These are phyloP conservation scores for Brasilioporus rufonigricans DNA, from an alignment of 768 basidiomycete genomes.

Conservation along the genomic window DNA sequence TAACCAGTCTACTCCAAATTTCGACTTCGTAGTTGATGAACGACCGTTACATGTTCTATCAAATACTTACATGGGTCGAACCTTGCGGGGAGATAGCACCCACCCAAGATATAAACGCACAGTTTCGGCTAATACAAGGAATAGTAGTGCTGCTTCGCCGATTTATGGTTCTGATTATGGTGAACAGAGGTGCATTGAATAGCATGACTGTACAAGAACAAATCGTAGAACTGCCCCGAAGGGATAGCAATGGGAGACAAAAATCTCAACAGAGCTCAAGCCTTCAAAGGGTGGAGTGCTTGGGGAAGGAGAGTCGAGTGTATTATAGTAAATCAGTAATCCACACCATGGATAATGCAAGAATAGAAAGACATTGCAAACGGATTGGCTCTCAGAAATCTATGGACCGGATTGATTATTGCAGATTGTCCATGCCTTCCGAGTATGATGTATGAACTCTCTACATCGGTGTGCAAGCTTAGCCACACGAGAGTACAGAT, in stretches of 20 bases:
- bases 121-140: background rate
- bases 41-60: no score
- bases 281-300: background rate
- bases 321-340: constrained; percentile 14
- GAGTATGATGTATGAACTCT: constrained; percentile 15
- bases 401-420: constrained; percentile 17
- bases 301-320: constrained; percentile 6
- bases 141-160: background rate
- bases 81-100: no score
- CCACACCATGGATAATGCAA: background rate
- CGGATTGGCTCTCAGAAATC: constrained; percentile 21
- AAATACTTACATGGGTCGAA: no score
- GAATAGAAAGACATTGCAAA: constrained; percentile 14
- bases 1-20: no score
- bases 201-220: constrained; percentile 5
- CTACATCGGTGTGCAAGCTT: constrained; percentile 10
- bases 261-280: background rate
- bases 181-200: constrained; percentile 1
- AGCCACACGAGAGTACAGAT: constrained; percentile 5
- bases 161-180: background rate
- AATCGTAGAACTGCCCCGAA: background rate
- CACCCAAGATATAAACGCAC: no score
- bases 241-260: background rate
- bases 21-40: no score
- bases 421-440: constrained; percentile 22